Evolutionary conservation across 768 basidiomycete genomes (phyloP).

Genomic region (Xerocomellus dryophilus): DNA sequence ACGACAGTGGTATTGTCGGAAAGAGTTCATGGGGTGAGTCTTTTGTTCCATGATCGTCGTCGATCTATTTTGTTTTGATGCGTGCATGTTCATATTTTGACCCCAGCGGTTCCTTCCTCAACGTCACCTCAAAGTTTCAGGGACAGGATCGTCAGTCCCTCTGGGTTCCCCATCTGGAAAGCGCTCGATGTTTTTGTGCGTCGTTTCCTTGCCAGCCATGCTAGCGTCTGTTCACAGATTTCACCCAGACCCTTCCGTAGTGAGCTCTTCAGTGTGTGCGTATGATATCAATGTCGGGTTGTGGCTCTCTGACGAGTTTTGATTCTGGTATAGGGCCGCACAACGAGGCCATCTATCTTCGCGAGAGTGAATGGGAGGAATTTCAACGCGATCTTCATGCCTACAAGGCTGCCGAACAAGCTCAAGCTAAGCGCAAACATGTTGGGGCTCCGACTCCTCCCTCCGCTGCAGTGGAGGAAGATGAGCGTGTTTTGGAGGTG

Average conservation of each 20-base stretch:
- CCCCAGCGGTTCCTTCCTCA: slow-evolving; percentile 16
- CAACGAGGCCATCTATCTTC: slow-evolving; percentile 7
- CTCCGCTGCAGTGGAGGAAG: neutral
- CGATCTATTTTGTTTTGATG: neutral
- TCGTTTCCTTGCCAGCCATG: neutral
- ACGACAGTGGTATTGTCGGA: slow-evolving; percentile 24
- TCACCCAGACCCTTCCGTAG: neutral
- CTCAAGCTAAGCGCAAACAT: neutral
- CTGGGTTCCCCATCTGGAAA: slow-evolving; percentile 27
- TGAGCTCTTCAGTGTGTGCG: slow-evolving; percentile 14
- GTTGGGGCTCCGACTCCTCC: neutral
- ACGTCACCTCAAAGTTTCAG: neutral
- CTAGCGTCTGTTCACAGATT: neutral
- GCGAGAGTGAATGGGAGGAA: slow-evolving; percentile 17
- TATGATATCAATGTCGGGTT: neutral
- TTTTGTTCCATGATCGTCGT: neutral
- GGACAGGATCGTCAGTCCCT: neutral
- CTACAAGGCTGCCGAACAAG: neutral
- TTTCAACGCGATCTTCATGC: neutral
- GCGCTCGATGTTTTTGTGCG: slow-evolving; percentile 21
- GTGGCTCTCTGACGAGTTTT: neutral
- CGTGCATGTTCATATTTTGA: too few relatives aligned
- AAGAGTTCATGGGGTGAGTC: slow-evolving; percentile 16
- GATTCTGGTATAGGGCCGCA: slow-evolving; percentile 26
- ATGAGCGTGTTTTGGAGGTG: slow-evolving; percentile 1